Evolutionary conservation across 257 asterid species (phyloP), one percentile per base, ranked within the genome.

Genomic region (Parsonsia alboflavescens): DNA sequence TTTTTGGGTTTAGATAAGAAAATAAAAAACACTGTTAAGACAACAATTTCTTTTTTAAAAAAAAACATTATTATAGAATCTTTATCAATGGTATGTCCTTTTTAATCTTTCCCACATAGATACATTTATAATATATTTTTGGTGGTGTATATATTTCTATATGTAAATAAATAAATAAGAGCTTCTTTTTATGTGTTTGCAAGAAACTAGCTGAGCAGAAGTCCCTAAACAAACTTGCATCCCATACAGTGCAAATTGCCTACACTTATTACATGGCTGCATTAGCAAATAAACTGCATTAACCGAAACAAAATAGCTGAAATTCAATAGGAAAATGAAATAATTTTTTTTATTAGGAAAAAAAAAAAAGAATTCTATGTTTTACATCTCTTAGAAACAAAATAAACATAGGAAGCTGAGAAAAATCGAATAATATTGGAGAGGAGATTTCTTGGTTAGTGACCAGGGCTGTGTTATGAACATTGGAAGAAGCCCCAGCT

Each of bases 351-450:
- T 33, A 33, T 33, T 33, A 3, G 39, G 39, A 3, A 10, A 12
- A 48, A 17, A 53, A 53, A 21, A 7, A 21, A 22, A 42, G n/a
- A 42, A 42, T n/a, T 13, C 19, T 39, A 10, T 67, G 56, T 5
- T 67, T 67, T 67, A 44, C 72, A 67, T 22, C 36, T n/a, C 39
- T 24, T n/a, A 44, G 71, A 5, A 42, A 68, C 73, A 46, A 45
- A 68, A 15, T 26, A 19, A 48, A 48, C 10, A 48, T 7, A 48
- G 26, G 45, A 24, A 49, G 53, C 17, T 54, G 11, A 8, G 22
- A 30, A 68, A 15, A 13, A 69, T 69, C 56, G 46, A 13, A 9
- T 21, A 53, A 53, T 9, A 16, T 53, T 10, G 22, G 0, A 24
- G 16, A 22, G 36, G 64, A 61, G 68, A 62, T 30, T 15, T 61